Evolutionary conservation across 306 rosid species (phyloP).

Genomic region (Abrus precatorius): DNA sequence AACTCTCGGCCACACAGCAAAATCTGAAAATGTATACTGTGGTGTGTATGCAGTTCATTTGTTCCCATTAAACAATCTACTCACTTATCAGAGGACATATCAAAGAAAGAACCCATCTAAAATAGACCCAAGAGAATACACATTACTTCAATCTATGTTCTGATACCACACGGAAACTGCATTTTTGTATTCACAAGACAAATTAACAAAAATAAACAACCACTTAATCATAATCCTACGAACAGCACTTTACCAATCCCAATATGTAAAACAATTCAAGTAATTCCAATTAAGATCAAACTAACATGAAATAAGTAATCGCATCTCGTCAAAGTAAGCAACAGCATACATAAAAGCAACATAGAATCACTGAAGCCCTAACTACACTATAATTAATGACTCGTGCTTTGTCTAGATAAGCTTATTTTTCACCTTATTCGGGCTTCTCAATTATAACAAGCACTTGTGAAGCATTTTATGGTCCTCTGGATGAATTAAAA

Average conservation of each 20-base stretch:
- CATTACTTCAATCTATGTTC: background rate
- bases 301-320: background rate
- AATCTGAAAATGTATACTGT: background rate
- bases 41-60: background rate
- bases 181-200: background rate
- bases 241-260: background rate
- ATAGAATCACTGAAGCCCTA: background rate
- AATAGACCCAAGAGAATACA: background rate
- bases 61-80: slow-evolving; percentile 15
- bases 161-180: slow-evolving; percentile 3
- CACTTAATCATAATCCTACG: background rate
- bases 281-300: background rate
- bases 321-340: background rate
- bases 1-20: background rate
- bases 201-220: background rate
- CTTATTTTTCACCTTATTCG: background rate
- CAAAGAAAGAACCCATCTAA: background rate
- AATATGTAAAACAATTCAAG: background rate
- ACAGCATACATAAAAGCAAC: background rate
- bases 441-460: background rate
- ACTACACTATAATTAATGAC: background rate
- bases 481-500: background rate
- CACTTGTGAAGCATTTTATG: background rate
- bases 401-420: background rate
- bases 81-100: background rate